Evolutionary conservation across 768 basidiomycete genomes (phyloP), one percentile per base, ranked within the genome.

Genomic region (Xanthoconium purpureum): DNA sequence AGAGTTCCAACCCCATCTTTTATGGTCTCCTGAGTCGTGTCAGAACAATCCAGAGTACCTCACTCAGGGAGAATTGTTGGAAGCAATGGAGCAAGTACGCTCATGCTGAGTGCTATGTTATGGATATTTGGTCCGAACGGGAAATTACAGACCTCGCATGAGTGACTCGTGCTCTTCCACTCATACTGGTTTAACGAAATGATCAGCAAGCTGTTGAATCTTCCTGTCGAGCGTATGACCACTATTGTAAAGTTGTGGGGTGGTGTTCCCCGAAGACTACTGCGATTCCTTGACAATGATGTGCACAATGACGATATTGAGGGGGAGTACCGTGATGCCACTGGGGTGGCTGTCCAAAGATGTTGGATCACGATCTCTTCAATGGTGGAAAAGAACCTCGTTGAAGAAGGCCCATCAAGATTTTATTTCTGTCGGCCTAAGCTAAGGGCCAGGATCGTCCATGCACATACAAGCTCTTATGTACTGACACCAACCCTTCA

Each of bases 391-490:
- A 6, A 6, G 15, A 48, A 28, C n/a, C n/a, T n/a, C n/a, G n/a
- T n/a, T 20, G 33, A 40, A 3, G 28, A 50, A 3, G 15, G 11
- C 3, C 49, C 17, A 20, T 37, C 20, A 5, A 2, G 9, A 1
- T 39, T 39, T 30, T 56, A 45, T 28, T 56, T 46, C 36, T 12
- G 18, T 32, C 44, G 43, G 5, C 52, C 52, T 3, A 4, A 6
- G 3, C 3, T 15, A 12, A 1, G 3, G 29, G 0, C 9, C 14
- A 5, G 13, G 1, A 12, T 17, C 2, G 1, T 0, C 4, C 17
- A 6, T 7, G 0, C 1, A 0, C n/a, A 12, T 14, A 0, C 17
- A n/a, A n/a, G n/a, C n/a, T n/a, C n/a, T n/a, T 2, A 3, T 3
- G 24, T 52, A 6, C 42, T 42, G 4, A 52, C 51, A 12, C 33